Evolutionary conservation across 2,329 filamentous ascomycete species (phyloP), one percentile per base, ranked within the genome.

Genomic region (Cyphellophora europaea): DNA sequence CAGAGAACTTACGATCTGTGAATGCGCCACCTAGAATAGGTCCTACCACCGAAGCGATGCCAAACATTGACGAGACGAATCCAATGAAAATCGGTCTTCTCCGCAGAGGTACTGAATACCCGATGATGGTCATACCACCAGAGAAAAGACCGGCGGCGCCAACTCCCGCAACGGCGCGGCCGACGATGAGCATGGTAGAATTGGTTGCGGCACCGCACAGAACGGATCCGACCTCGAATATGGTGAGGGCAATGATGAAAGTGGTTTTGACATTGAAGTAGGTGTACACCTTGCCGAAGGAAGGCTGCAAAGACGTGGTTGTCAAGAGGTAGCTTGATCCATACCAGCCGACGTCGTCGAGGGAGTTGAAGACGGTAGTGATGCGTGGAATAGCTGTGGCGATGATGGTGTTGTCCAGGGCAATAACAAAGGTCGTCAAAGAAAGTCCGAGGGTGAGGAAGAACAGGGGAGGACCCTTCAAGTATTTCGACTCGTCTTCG

Each of bases 21-120:
- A 65, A 65, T 5, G 52, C 61, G n/a, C 63, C 64, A 16, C 64
- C 63, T 27, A 67, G 47, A 27, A 63, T 49, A 3, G 61, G 61
- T 3, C 45, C 45, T 17, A 57, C 50, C 27, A 64, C 54, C 5
- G 56, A 56, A 1, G 70, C 70, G 32, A 77, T 62, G 11, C 72
- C 73, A 54, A 67, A 76, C 58, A 74, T 71, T 32, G 62, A 67
- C 8, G 67, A 68, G 27, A 75, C 61, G 27, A 74, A 51, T 1
- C 53, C 54, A 14, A 55, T 52, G 14, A 49, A 52, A 2, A 55
- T 42, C 2, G 48, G 33, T 35, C 42, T 32, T 37, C 41, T 51
- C 11, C 44, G 37, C 12, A 54, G 19, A 4, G 47, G 45, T 10
- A 49, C 48, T 8, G 42, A 40, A 27, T 49, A 48, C 1, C 23